Conservation (phyloP, 495 filamentous ascomycete genomes). For the Lichenothelia convexa region DNA sequence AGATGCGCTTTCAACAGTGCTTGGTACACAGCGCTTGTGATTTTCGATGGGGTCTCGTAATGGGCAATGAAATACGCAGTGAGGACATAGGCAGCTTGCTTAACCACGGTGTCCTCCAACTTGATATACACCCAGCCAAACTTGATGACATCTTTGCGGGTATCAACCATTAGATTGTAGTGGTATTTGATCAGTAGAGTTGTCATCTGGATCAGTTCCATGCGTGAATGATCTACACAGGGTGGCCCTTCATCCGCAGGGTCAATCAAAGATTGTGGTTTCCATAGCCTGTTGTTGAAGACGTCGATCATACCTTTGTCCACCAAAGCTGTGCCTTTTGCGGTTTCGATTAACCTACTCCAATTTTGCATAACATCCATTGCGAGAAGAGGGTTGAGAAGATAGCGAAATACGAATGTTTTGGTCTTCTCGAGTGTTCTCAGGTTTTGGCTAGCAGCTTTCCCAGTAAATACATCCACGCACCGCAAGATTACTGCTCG, state of each 20-base stretch:
- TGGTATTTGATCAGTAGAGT: constrained; percentile 92
- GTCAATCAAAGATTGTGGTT: constrained; percentile 58
- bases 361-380: constrained; percentile 78
- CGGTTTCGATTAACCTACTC: constrained; percentile 29
- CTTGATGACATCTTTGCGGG: constrained; percentile 95
- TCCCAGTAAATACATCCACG: constrained; percentile 70
- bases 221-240: constrained; percentile 84
- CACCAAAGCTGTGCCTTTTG: constrained; percentile 55
- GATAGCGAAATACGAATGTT: constrained; percentile 74
- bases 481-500: constrained; percentile 67
- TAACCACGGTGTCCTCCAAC: constrained; percentile 96
- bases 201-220: constrained; percentile 89
- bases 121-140: constrained; percentile 98
- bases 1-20: constrained; percentile 81
- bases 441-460: constrained; percentile 24
- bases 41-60: constrained; percentile 92
- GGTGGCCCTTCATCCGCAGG: constrained; percentile 72
- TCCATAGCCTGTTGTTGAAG: constrained; percentile 88
- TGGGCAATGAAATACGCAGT: constrained; percentile 95
- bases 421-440: constrained; percentile 78
- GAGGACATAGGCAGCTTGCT: constrained; percentile 91
- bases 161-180: constrained; percentile 61
- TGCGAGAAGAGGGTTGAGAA: constrained; percentile 91
- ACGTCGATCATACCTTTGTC: constrained; percentile 79
- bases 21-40: constrained; percentile 84